phyloP scores from a whole-genome alignment of 495 filamentous ascomycete genomes.

The Lasiosphaeria ovina region DNA sequence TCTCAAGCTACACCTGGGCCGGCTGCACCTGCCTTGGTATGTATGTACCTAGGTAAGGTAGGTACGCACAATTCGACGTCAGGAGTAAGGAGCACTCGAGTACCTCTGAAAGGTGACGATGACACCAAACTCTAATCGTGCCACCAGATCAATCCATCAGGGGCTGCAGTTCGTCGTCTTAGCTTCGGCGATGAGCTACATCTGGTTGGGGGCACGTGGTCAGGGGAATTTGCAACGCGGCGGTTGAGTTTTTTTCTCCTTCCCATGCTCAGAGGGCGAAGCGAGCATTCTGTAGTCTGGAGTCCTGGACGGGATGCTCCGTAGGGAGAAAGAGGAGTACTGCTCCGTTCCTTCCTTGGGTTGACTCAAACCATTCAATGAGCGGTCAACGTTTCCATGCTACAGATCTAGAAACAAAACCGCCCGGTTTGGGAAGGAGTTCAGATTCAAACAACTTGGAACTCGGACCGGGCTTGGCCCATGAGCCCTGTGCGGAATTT shows the following conservation, averaged over 20 bases:
- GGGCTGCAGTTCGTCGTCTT: conserved; percentile 15
- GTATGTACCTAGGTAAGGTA: no score
- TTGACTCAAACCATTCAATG: not conserved
- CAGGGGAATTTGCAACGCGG: not conserved
- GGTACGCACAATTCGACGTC: no score
- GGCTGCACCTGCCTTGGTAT: no score
- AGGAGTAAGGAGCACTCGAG: conserved; percentile 1
- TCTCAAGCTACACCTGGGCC: no score
- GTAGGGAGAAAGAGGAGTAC: no score
- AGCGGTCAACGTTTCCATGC: not conserved
- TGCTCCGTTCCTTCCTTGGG: no score
- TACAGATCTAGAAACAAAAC: not conserved
- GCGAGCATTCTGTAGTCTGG: no score
- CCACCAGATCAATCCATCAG: not conserved
- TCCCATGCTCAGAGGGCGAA: not conserved
- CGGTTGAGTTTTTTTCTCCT: not conserved
- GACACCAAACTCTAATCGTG: not conserved
- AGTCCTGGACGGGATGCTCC: no score
- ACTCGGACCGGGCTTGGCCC: not conserved
- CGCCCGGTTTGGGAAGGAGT: not conserved
- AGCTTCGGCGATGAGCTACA: conserved; percentile 7
- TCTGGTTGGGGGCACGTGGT: conserved; percentile 9
- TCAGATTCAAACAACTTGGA: not conserved
- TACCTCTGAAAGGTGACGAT: not conserved
- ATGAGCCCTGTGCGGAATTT: no score